Conservation (phyloP, 2,329 filamentous ascomycete species). For the Diaporthe sp. region DNA sequence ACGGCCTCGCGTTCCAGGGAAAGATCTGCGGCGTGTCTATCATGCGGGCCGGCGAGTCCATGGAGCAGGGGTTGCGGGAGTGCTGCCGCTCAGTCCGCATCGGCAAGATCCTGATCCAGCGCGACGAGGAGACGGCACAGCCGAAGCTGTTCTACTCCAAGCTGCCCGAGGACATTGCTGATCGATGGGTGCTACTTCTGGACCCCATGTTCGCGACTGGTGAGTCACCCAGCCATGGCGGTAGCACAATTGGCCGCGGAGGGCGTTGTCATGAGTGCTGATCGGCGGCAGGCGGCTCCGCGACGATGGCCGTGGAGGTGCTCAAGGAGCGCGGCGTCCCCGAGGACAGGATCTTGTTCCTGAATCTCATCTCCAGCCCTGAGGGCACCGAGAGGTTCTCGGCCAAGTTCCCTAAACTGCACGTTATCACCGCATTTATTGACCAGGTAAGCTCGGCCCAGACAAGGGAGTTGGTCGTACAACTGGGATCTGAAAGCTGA, state of each 20-base stretch:
- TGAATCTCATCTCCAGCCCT: conserved; percentile 97
- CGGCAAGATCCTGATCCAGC: conserved; percentile 97
- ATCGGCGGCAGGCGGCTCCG: conserved; percentile 78
- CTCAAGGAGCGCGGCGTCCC: conserved; percentile 90
- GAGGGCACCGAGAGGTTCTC: conserved; percentile 92
- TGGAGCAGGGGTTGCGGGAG: conserved; percentile 96
- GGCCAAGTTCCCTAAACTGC: conserved; percentile 85
- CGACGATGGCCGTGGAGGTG: conserved; percentile 96
- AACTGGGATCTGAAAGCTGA: conserved; percentile 37
- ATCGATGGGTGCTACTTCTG: conserved; percentile 91
- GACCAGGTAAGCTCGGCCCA: conserved; percentile 70
- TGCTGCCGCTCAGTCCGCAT: conserved; percentile 98
- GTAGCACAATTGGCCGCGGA: not conserved
- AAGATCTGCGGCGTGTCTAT: conserved; percentile 99
- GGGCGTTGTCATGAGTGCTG: not conserved
- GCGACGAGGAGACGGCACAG: conserved; percentile 92
- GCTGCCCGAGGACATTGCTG: conserved; percentile 90
- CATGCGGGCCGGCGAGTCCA: conserved; percentile 97
- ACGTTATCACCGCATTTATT: conserved; percentile 95
- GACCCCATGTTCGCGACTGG: conserved; percentile 99
- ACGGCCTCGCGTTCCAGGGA: conserved; percentile 93
- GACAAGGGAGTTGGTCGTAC: not conserved
- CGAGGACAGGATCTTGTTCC: conserved; percentile 93
- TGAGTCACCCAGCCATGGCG: conserved; percentile 50
- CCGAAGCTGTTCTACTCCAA: conserved; percentile 99